Percentiles rank a stretch among this genome's conserved stretches.
Conservation (phyloP, 2,329 filamentous ascomycete genomes). For the Mycocentrospora acerina region DNA sequence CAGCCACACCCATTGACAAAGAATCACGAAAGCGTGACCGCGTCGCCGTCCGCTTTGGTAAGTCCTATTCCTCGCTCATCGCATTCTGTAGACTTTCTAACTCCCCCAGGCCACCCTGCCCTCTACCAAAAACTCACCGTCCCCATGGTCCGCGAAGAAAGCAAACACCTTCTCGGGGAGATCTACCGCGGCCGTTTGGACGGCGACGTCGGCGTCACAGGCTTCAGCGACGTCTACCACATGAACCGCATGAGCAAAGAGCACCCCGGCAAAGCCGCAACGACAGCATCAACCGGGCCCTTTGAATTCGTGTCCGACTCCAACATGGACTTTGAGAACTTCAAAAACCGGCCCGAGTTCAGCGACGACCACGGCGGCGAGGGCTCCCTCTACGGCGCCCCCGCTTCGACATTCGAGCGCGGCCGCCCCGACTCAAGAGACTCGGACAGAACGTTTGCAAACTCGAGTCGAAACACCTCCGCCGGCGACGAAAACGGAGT, state of each 20-base stretch:
- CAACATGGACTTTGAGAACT: slow-evolving; percentile 87
- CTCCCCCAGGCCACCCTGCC: slow-evolving; percentile 67
- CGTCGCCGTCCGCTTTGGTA: slow-evolving; percentile 72
- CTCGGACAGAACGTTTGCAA: slow-evolving; percentile 30
- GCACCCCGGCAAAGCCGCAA: slow-evolving; percentile 56
- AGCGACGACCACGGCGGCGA: slow-evolving; percentile 78
- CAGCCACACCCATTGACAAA: slow-evolving; percentile 43
- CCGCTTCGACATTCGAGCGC: slow-evolving; percentile 44
- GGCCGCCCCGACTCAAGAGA: slow-evolving; percentile 27
- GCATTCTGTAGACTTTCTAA: slow-evolving; percentile 1
- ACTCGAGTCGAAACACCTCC: too few species aligned
- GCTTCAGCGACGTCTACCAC: slow-evolving; percentile 79
- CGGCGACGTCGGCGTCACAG: slow-evolving; percentile 55
- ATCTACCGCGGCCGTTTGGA: slow-evolving; percentile 83
- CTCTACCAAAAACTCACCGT: slow-evolving; percentile 87
- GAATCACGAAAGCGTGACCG: slow-evolving; percentile 60
- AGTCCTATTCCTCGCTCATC: neutral
- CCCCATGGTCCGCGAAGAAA: slow-evolving; percentile 92
- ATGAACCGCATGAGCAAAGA: slow-evolving; percentile 74
- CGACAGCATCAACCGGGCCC: slow-evolving; percentile 47
- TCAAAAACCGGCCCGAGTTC: slow-evolving; percentile 87
- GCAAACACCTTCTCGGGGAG: slow-evolving; percentile 80
- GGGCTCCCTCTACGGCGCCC: slow-evolving; percentile 61
- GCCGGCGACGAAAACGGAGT: slow-evolving; percentile 37
- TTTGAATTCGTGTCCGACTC: slow-evolving; percentile 90